Conservation (phyloP, 495 filamentous ascomycete species). For the Stereocaulon alpinum region DNA sequence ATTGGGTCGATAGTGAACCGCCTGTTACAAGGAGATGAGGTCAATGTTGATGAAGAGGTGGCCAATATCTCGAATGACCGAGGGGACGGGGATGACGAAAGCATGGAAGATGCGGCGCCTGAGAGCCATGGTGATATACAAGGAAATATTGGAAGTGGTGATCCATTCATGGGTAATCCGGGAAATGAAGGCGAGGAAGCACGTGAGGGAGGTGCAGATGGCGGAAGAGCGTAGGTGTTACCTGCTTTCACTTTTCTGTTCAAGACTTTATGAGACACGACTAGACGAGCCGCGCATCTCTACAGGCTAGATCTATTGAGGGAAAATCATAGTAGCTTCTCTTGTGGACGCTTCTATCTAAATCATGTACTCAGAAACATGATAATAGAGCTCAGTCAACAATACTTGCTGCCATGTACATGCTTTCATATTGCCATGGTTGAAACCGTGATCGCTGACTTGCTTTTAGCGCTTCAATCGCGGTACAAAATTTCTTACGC, state of each 20-base stretch:
- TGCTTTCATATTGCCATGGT: neutral
- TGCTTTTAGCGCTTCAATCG: conserved; percentile 41
- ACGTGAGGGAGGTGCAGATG: conserved; percentile 87
- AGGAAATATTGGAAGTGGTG: conserved; percentile 19
- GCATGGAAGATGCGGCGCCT: conserved; percentile 77
- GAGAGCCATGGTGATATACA: conserved; percentile 32
- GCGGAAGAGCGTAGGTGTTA: conserved; percentile 96
- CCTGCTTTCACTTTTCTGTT: conserved; percentile 10
- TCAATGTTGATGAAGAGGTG: conserved; percentile 71
- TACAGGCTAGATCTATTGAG: neutral
- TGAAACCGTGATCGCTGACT: conserved; percentile 10
- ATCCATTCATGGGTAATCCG: conserved; percentile 51
- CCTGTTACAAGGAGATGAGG: conserved; percentile 80
- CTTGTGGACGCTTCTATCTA: neutral
- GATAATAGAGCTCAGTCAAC: conserved; percentile 4
- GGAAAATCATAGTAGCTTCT: neutral
- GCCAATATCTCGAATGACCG: conserved; percentile 43
- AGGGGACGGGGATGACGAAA: conserved; percentile 57
- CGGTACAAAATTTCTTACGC: conserved; percentile 78
- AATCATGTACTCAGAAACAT: neutral
- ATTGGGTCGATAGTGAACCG: conserved; percentile 76
- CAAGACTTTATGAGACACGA: conserved; percentile 1
- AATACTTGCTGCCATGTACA: too few species aligned
- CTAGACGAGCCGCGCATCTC: neutral
- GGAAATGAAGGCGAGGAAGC: conserved; percentile 80